Base-by-base conservation (phyloP, 2,329 filamentous ascomycete genomes). In the Diaporthe sp. region DNA sequence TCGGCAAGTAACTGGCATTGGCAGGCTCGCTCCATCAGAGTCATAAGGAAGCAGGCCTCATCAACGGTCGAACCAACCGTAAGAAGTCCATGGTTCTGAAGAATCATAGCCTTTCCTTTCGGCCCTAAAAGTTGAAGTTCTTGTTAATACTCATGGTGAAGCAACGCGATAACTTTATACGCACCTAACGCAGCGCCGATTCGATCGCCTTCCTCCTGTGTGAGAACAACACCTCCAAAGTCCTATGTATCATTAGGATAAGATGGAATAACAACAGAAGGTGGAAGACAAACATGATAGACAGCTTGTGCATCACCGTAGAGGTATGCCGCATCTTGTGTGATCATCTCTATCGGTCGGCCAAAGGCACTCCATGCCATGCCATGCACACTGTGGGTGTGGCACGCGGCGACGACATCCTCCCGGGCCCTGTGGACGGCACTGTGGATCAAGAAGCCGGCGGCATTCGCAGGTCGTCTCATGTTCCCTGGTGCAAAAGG, bases 31-130 rank as follows among this genome's bases (percentile, higher is more conserved):
- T 72, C 70, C n/a, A 66, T 38, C 17, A 66, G 57, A 15, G 87
- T 89, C 79, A 92, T 93, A 17, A 93, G 80, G 78, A 90, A 93
- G 0, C 90, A 90, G 0, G 92, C 92, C 81, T 93, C 92, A 74
- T 93, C 92, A 0, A 93, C 91, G 0, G 91, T 93, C 0, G 80
- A 80, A 0, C 92, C 92, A 0, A 91, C 90, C 0, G 91, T 93
- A 57, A 93, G 80, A 17, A 93, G 80, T 0, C 92, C 92, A 79
- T 93, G 92, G 77, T 93, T 58, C 22, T 58, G 55, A 38, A 93
- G 81, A 40, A 93, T 90, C 73, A 90, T 84, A 0, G 86, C 89
- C 77, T 83, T 58, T 3, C 55, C 55, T n/a, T 22, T 58, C 1
- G 55, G 55, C 5, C 55, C 55, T 58, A 12, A 1, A 50, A 12